Base-by-base conservation (phyloP, 2,329 filamentous ascomycete genomes). In the Colletotrichum gloeosporioides region DNA sequence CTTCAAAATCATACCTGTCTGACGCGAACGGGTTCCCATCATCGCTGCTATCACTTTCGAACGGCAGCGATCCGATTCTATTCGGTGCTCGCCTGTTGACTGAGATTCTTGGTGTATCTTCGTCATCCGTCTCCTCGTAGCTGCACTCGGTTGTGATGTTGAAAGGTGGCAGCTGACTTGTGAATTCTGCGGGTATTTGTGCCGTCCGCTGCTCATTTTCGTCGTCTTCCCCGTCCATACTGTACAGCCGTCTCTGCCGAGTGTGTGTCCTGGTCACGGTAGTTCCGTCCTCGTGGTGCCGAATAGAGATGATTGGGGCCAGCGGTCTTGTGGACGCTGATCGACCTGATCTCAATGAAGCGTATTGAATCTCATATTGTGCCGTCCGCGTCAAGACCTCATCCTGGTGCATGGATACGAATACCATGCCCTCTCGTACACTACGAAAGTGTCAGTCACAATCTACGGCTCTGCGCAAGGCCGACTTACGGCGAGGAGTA, bases 391-490 rank as follows among this genome's bases (percentile, higher is more conserved):
- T 90, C 59, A 97, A 86, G 2, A 97, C 87, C 76, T 97, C 93
- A 79, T 98, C 93, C 49, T 93, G 91, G 55, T 92, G 91, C 96
- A 98, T 98, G 62, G 95, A 92, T 32, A 99, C 90, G 82, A 98
- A 98, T 1, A 99, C 91, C 90, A 98, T 93, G 61, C 97, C 96
- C 89, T 98, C 95, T 84, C 96, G 93, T 69, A 98, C 93, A 70
- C 95, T 96, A 82, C 63, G 71, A 71, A 12, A 10, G 8, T 25
- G 59, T 77, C 73, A 73, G 69, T 77, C 39, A 49, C 29, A 73
- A 72, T 77, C 78, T 75, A 4, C 36, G 15, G 10, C 18, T 39
- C 9, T 22, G 13, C n/a, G 16, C 15, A 39, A n/a, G 31, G 12
- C 13, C n/a, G 12, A 91, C 95, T 85, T 92, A 98, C 95, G 96